Percentiles rank a stretch among this genome's conserved stretches.
Conservation (phyloP, 1,284 basidiomycete genomes). For the Afroboletus lepidellus region DNA sequence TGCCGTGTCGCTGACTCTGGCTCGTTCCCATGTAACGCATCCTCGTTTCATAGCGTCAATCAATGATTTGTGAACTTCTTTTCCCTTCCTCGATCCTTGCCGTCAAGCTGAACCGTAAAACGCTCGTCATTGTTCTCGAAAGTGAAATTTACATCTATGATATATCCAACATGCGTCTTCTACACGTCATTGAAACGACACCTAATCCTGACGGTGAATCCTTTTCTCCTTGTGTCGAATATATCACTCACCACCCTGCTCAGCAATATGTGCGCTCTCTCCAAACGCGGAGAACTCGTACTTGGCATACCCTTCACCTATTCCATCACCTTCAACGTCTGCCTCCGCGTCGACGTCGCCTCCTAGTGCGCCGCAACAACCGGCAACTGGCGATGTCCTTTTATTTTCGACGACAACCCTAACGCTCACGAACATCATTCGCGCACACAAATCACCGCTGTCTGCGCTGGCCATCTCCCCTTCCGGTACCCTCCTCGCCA, state of each 20-base stretch:
- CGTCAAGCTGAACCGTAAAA: slow-evolving; percentile 96
- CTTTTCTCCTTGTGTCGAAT: background rate
- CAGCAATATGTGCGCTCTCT: slow-evolving; percentile 92
- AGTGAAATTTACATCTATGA: slow-evolving; percentile 98
- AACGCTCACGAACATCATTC: slow-evolving; percentile 92
- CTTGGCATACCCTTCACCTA: slow-evolving; percentile 93
- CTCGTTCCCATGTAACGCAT: background rate
- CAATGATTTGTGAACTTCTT: slow-evolving; percentile 97
- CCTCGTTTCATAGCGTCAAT: slow-evolving; percentile 71
- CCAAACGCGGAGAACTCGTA: slow-evolving; percentile 96
- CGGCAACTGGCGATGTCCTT: slow-evolving; percentile 79
- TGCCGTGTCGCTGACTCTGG: slow-evolving; percentile 12
- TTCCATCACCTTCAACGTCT: slow-evolving; percentile 76
- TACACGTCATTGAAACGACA: slow-evolving; percentile 97
- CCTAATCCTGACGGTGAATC: slow-evolving; percentile 87
- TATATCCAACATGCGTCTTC: slow-evolving; percentile 96
- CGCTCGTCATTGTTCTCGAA: slow-evolving; percentile 93
- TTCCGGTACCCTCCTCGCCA: slow-evolving; percentile 88
- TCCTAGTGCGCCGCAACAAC: slow-evolving; percentile 42
- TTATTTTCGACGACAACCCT: slow-evolving; percentile 92
- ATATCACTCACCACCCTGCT: background rate
- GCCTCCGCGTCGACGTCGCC: slow-evolving; percentile 46
- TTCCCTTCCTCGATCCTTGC: slow-evolving; percentile 96
- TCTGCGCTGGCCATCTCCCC: slow-evolving; percentile 86
- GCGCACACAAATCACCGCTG: slow-evolving; percentile 95